Evolutionary conservation across 1,139 yeast species (phyloP).

Genomic region (Zygosaccharomyces pseudobailii): DNA sequence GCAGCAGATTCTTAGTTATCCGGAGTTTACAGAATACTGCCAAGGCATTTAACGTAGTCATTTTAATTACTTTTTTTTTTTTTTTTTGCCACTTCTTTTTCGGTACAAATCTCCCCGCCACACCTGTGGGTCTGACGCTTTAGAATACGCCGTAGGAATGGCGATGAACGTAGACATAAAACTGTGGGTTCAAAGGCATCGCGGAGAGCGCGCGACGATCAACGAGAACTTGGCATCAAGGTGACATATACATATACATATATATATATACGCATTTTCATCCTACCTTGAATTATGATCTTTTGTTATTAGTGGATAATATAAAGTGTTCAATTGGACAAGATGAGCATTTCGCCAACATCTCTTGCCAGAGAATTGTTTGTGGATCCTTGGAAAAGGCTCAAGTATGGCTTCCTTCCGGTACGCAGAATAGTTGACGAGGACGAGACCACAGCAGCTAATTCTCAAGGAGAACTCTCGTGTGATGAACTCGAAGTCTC

Average conservation of each 20-base stretch:
- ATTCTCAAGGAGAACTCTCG: conserved; percentile 12
- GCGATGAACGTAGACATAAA: neutral
- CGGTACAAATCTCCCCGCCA: neutral
- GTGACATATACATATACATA: neutral
- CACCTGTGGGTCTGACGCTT: neutral
- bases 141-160: neutral
- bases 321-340: neutral
- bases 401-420: conserved; percentile 50
- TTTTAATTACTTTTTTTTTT: neutral
- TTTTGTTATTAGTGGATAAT: no score
- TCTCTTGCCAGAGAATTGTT: conserved; percentile 17
- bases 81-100: neutral
- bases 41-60: neutral
- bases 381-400: conserved; percentile 35
- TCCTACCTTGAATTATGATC: no score
- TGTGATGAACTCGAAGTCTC: neutral
- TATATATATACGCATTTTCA: neutral
- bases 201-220: neutral
- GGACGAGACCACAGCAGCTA: conserved; percentile 19
- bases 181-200: neutral
- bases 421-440: conserved; percentile 45
- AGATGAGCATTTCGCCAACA: neutral
- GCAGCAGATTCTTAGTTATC: conserved; percentile 32
- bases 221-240: no score
- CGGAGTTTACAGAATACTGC: neutral